phyloP scores from a whole-genome alignment of 441 rosid species.

The Euphorbia celastroides region DNA sequence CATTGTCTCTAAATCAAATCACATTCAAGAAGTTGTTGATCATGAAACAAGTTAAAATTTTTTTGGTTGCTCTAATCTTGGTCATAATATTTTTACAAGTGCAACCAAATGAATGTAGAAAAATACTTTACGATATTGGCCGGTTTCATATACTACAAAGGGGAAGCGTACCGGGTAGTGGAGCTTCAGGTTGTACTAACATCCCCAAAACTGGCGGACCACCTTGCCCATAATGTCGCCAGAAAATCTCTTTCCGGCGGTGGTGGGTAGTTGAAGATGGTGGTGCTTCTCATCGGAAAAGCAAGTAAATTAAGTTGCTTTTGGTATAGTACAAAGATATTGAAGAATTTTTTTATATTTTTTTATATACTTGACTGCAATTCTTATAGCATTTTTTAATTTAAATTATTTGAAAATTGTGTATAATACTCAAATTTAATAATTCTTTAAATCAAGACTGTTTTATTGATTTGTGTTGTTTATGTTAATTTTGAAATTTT shows the following conservation, averaged over 20 bases:
- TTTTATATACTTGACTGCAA: too few relatives aligned
- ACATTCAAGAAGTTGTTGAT: too few relatives aligned
- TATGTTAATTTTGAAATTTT: too few relatives aligned
- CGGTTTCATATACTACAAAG: slow-evolving; percentile 41
- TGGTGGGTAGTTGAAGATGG: slow-evolving; percentile 24
- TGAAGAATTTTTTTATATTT: too few relatives aligned
- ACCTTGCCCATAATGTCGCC: slow-evolving; percentile 33
- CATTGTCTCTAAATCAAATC: not conserved
- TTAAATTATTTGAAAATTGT: too few relatives aligned
- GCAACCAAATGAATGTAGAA: slow-evolving; percentile 26
- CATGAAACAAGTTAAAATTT: slow-evolving; percentile 20
- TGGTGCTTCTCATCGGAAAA: slow-evolving; percentile 21
- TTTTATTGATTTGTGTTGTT: too few relatives aligned
- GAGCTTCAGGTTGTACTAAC: slow-evolving; percentile 52
- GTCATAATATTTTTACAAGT: slow-evolving; percentile 22
- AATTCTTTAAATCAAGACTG: too few relatives aligned
- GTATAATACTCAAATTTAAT: too few relatives aligned
- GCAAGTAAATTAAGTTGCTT: too few relatives aligned
- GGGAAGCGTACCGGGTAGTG: slow-evolving; percentile 36
- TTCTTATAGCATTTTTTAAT: too few relatives aligned
- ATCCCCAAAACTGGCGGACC: slow-evolving; percentile 40
- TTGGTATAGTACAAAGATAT: too few relatives aligned
- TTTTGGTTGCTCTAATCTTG: slow-evolving; percentile 19
- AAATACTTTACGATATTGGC: slow-evolving; percentile 24
- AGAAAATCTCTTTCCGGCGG: slow-evolving; percentile 21